Evolutionary conservation across 768 basidiomycete genomes (phyloP).

Genomic region (Amylocystis lapponica): DNA sequence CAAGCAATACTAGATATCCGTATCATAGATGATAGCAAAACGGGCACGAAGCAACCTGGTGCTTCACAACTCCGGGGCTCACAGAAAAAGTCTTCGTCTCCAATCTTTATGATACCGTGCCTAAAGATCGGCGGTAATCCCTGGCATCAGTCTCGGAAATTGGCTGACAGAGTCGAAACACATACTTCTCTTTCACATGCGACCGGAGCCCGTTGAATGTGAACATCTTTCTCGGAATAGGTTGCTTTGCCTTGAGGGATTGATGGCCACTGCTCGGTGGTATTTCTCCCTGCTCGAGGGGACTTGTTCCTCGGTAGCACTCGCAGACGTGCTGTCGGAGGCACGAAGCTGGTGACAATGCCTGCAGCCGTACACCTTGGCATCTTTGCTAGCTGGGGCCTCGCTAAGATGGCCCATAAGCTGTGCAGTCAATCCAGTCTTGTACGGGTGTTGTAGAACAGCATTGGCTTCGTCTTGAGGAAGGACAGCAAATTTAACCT

Average conservation of each 20-base stretch:
- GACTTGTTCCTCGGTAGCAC: neutral
- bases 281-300: neutral
- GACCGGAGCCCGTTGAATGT: constrained; percentile 54
- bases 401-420: constrained; percentile 10
- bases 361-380: constrained; percentile 45
- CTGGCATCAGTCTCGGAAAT: too few species aligned
- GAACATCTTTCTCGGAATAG: constrained; percentile 21
- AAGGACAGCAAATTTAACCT: constrained; percentile 37
- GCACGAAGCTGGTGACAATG: constrained; percentile 33
- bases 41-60: too few species aligned
- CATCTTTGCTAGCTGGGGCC: constrained; percentile 26
- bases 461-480: constrained; percentile 8
- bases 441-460: constrained; percentile 15
- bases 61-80: too few species aligned
- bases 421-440: constrained; percentile 17
- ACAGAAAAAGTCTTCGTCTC: constrained; percentile 51
- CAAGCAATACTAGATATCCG: too few species aligned
- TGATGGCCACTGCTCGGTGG: neutral
- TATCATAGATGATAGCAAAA: too few species aligned
- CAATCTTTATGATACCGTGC: constrained; percentile 40
- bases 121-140: too few species aligned
- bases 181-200: constrained; percentile 59
- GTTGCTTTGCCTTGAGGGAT: neutral
- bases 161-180: constrained; percentile 4
- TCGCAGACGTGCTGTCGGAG: too few species aligned